Percentiles rank a stretch among this genome's conserved stretches.
phyloP scores from a whole-genome alignment of 2,329 filamentous ascomycete genomes.

The Apiospora phragmitis region DNA sequence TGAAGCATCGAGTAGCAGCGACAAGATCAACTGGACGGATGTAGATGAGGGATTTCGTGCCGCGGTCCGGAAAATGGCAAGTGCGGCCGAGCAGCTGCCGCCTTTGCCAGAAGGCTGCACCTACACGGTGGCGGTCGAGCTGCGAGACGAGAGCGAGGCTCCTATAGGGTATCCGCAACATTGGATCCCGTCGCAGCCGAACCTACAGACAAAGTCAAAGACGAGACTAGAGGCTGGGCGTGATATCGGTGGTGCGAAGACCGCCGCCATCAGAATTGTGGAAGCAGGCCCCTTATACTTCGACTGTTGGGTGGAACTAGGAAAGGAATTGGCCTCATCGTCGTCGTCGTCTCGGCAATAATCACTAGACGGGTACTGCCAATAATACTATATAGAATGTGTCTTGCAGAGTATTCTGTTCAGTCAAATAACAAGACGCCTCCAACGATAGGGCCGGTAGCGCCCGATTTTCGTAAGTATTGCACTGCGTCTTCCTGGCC shows the following conservation, averaged over 20 bases:
- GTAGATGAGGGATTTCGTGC: constrained; percentile 73
- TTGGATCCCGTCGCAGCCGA: constrained; percentile 59
- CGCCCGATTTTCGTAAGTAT: constrained; percentile 39
- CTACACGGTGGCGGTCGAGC: constrained; percentile 75
- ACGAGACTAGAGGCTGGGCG: constrained; percentile 30
- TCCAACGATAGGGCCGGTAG: constrained; percentile 17
- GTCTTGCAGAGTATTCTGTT: background rate
- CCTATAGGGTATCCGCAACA: constrained; percentile 63
- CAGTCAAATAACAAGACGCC: constrained; percentile 22
- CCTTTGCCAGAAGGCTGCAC: constrained; percentile 65
- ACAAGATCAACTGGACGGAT: constrained; percentile 53
- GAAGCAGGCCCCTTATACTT: constrained; percentile 61
- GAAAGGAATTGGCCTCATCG: constrained; percentile 32
- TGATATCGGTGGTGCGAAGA: constrained; percentile 41
- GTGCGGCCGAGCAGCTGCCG: constrained; percentile 57
- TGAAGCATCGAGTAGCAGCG: constrained; percentile 16
- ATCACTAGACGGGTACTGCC: background rate
- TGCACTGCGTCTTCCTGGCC: constrained; percentile 41
- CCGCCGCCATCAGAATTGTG: constrained; percentile 53
- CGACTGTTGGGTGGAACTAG: constrained; percentile 66
- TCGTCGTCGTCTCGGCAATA: background rate
- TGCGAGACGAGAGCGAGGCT: constrained; percentile 59
- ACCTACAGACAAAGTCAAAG: constrained; percentile 41
- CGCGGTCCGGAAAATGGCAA: constrained; percentile 62
- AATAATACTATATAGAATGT: background rate